phyloP scores from a whole-genome alignment of 2,329 filamentous ascomycete genomes.

The Verruconis gallopava region DNA sequence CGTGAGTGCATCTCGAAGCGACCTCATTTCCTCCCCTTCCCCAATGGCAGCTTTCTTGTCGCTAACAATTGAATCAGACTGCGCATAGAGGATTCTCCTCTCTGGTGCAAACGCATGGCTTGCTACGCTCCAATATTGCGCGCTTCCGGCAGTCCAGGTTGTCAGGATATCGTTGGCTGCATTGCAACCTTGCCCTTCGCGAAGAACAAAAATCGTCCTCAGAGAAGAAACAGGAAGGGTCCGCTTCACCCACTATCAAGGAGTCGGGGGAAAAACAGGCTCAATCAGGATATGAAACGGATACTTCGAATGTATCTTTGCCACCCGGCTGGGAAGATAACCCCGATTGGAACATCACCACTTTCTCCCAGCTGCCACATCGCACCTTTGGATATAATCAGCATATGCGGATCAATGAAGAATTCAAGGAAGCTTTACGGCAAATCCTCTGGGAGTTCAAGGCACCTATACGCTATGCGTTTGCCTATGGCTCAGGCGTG shows the following conservation, averaged over 20 bases:
- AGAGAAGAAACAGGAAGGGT: background rate
- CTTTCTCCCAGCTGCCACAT: constrained; percentile 64
- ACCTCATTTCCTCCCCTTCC: too few species aligned
- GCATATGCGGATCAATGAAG: constrained; percentile 87
- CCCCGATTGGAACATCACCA: constrained; percentile 55
- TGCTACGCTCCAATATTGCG: constrained; percentile 7
- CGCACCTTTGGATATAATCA: constrained; percentile 87
- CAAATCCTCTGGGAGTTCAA: constrained; percentile 83
- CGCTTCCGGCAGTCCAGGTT: background rate
- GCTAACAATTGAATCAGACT: too few species aligned
- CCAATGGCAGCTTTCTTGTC: too few species aligned
- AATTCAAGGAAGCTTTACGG: constrained; percentile 83
- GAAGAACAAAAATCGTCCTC: constrained; percentile 2
- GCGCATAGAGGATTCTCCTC: constrained; percentile 3
- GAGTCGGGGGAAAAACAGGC: background rate
- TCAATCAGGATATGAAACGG: background rate
- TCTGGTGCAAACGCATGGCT: constrained; percentile 2
- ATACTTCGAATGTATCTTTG: constrained; percentile 5
- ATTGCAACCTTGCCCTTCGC: background rate
- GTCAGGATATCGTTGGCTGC: constrained; percentile 1
- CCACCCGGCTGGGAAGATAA: constrained; percentile 57
- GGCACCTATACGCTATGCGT: constrained; percentile 88
- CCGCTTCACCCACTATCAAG: background rate
- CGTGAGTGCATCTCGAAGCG: too few species aligned
- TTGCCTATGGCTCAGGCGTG: constrained; percentile 94